Percentiles rank a stretch among this genome's conserved stretches.
phyloP scores from a whole-genome alignment of 2,329 filamentous ascomycete species.

The Orbilia oligospora region DNA sequence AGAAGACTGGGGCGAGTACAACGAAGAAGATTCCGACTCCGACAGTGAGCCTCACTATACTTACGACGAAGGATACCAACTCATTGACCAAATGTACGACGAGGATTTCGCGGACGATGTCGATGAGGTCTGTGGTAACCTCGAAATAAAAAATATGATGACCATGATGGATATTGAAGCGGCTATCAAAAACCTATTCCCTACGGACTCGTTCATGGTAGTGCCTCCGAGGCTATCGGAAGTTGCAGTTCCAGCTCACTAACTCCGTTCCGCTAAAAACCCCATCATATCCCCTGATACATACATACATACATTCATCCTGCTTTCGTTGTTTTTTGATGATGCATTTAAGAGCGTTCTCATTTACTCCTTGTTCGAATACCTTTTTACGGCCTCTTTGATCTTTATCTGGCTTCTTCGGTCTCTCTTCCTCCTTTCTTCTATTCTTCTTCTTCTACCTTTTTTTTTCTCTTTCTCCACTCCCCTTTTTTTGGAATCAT shows the following conservation, averaged over 20 bases:
- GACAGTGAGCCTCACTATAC: conserved; percentile 36
- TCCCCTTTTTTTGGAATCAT: conserved; percentile 4
- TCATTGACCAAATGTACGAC: conserved; percentile 53
- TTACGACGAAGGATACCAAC: conserved; percentile 52
- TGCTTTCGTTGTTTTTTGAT: background rate
- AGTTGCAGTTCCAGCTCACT: conserved; percentile 15
- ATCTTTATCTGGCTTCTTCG: background rate
- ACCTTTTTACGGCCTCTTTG: conserved; percentile 8
- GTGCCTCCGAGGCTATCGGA: conserved; percentile 6
- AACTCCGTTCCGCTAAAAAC: background rate
- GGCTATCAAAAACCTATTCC: conserved; percentile 47
- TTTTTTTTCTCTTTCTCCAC: background rate
- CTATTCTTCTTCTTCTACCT: background rate
- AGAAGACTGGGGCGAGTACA: conserved; percentile 52
- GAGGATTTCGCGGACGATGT: conserved; percentile 39
- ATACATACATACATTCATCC: background rate
- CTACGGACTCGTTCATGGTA: conserved; percentile 35
- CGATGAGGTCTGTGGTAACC: conserved; percentile 34
- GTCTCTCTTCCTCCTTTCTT: background rate
- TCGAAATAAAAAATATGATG: conserved; percentile 50
- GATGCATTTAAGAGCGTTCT: conserved; percentile 25
- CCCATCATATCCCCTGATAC: background rate
- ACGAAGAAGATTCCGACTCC: conserved; percentile 35
- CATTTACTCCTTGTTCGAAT: background rate
- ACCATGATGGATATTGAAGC: conserved; percentile 48